phyloP scores from a whole-genome alignment of 2,329 filamentous ascomycete genomes.

The Celoporthe dispersa region DNA sequence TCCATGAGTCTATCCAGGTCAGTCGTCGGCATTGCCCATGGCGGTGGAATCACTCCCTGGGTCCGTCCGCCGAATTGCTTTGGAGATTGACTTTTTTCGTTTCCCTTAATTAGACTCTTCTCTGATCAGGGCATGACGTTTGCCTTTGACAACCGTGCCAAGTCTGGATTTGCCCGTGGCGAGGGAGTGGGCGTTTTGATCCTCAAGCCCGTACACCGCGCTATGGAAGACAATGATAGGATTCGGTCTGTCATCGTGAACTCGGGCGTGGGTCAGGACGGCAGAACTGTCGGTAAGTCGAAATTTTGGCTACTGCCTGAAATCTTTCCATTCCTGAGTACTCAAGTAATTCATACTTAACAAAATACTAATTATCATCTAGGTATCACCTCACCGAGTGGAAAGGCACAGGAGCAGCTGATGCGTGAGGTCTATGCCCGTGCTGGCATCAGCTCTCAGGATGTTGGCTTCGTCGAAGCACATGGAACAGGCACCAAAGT shows the following conservation, averaged over 20 bases:
- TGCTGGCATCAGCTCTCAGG: conserved; percentile 28
- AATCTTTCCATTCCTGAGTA: too few relatives aligned
- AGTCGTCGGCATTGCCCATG: not conserved
- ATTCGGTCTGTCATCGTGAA: conserved; percentile 37
- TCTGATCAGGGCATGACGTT: conserved; percentile 32
- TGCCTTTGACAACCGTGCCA: conserved; percentile 39
- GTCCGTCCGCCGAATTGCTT: too few relatives aligned
- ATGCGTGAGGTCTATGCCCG: conserved; percentile 31
- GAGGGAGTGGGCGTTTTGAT: conserved; percentile 44
- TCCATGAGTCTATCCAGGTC: conserved; percentile 25
- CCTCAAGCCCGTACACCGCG: conserved; percentile 44
- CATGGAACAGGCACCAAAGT: conserved; percentile 46
- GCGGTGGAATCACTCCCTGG: too few relatives aligned
- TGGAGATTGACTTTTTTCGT: too few relatives aligned
- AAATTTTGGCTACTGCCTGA: not conserved
- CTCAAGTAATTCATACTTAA: too few relatives aligned
- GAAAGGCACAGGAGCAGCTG: conserved; percentile 32
- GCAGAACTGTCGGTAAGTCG: conserved; percentile 39
- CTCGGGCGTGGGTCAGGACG: conserved; percentile 45
- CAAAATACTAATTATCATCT: not conserved
- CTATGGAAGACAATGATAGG: conserved; percentile 40
- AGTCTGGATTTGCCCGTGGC: conserved; percentile 42
- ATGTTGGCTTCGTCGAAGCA: conserved; percentile 34
- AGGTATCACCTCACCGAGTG: conserved; percentile 40
- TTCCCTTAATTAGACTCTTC: conserved; percentile 30